Evolutionary conservation across 2,329 filamentous ascomycete species (phyloP), one percentile per base, ranked within the genome.

Genomic region (Westerdykella sp.): DNA sequence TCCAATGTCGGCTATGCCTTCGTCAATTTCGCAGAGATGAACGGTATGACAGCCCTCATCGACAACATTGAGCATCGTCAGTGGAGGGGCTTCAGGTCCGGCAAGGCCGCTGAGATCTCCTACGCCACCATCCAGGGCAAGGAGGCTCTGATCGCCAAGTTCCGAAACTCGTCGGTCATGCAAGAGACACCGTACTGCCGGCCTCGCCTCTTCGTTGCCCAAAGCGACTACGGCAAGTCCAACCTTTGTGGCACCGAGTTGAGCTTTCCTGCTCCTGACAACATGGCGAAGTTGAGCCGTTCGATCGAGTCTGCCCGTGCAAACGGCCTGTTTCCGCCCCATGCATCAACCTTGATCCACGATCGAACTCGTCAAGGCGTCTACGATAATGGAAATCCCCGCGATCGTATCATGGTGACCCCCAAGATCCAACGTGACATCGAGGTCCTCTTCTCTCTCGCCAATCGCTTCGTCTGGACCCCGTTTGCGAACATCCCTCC

Each of bases 41-140:
- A 50, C 6, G 61, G 60, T 7, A 60, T 67, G 53, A 46, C 63
- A 2, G 43, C 52, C 2, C 52, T 66, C 25, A 48, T 67, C 22
- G 51, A 65, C 12, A 45, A 51, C 14, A 49, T 67, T 31, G 62
- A 65, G 42, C 43, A 49, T 43, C 56, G 54, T 34, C 54, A 44
- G 39, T 87, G 84, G 88, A 84, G 85, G 53, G 85, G 84, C 51
- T 90, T 86, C 70, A 84, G 84, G 58, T 87, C 84, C 31, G 81
- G 87, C 68, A 96, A 95, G 67, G 76, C 87, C 39, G 87, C 87
- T 1, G 87, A 95, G 65, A 81, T 97, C 36, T 95, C 90, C 0
- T 98, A 97, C 66, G 93, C 93, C n/a, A 95, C 90, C 11, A 91
- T 95, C 46, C 93, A 98, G 71, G 93, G 93, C 37, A 84, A 85